These are phyloP conservation scores for Ascosphaera apis DNA, from an alignment of 2,329 filamentous ascomycete species.

Conservation along the genomic window DNA sequence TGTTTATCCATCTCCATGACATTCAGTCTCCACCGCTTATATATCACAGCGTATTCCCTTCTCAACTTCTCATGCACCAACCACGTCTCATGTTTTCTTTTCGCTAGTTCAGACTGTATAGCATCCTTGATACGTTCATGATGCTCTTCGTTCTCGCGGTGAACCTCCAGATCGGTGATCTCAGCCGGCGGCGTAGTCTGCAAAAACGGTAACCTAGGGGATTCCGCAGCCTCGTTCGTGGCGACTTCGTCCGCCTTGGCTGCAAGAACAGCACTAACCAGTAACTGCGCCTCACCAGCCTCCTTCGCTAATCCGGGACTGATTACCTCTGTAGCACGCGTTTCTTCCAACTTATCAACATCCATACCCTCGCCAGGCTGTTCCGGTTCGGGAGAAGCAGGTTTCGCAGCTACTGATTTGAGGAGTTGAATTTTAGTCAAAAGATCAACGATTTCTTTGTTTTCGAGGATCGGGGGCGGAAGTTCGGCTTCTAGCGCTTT, in stretches of 20 bases:
- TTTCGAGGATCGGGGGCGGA: constrained; percentile 19
- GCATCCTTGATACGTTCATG: constrained; percentile 18
- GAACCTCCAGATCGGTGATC: constrained; percentile 21
- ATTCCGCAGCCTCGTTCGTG: constrained; percentile 12
- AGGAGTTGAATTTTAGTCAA: constrained; percentile 22
- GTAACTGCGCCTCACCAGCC: constrained; percentile 7
- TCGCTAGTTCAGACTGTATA: constrained; percentile 16
- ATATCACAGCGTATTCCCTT: constrained; percentile 18
- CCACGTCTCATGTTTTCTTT: constrained; percentile 16
- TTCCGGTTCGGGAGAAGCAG: constrained; percentile 10
- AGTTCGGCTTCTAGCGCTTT: constrained; percentile 19
- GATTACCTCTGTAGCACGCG: constrained; percentile 6
- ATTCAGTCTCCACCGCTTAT: constrained; percentile 22
- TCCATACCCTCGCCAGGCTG: constrained; percentile 8
- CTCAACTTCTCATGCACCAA: constrained; percentile 18
- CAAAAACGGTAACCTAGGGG: constrained; percentile 25
- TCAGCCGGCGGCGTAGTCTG: constrained; percentile 19
- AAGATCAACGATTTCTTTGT: constrained; percentile 18
- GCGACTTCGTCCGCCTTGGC: constrained; percentile 6
- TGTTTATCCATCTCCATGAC: constrained; percentile 21
- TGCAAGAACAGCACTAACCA: constrained; percentile 1
- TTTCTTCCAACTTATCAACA: constrained; percentile 4
- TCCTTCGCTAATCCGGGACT: constrained; percentile 7
- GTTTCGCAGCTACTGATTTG: constrained; percentile 18
- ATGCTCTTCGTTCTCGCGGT: constrained; percentile 17